Evolutionary conservation across 805 yeast genomes (phyloP).

Genomic region (Komagataella pseudopastoris): DNA sequence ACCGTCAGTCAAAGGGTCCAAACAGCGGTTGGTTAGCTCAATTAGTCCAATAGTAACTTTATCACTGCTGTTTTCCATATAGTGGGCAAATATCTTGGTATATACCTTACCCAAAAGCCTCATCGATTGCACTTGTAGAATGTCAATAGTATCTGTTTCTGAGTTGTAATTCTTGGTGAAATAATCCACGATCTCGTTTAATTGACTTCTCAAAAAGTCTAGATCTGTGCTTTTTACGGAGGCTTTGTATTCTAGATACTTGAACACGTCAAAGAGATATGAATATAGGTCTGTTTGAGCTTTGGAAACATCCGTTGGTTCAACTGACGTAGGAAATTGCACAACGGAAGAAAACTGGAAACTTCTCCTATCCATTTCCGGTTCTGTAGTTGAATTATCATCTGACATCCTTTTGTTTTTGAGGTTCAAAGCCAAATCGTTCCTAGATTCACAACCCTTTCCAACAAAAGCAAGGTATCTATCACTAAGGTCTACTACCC

Average conservation of each 20-base stretch:
- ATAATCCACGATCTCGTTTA: background rate
- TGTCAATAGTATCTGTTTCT: background rate
- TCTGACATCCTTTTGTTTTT: background rate
- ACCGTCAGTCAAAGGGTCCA: conserved; percentile 8
- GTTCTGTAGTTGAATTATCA: background rate
- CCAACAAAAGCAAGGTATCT: background rate
- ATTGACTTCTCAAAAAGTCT: background rate
- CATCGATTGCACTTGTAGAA: conserved; percentile 1
- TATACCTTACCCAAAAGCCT: conserved; percentile 12
- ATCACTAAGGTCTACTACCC: background rate
- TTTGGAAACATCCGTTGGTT: background rate
- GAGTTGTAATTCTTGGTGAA: background rate
- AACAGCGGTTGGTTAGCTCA: conserved; percentile 10
- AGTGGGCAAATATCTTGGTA: conserved; percentile 8
- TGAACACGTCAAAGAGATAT: background rate
- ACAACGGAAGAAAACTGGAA: background rate
- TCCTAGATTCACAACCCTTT: background rate
- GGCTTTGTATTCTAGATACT: background rate
- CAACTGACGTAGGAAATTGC: background rate
- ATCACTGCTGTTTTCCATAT: conserved; percentile 17
- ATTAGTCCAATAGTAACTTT: conserved; percentile 17
- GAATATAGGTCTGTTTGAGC: background rate
- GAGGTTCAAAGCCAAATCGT: background rate
- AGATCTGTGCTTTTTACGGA: background rate
- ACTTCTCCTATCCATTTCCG: background rate